These are phyloP conservation scores for Entomortierella parvispora DNA, from an alignment of 192 early-diverging fungal genomes.

Conservation along the genomic window DNA sequence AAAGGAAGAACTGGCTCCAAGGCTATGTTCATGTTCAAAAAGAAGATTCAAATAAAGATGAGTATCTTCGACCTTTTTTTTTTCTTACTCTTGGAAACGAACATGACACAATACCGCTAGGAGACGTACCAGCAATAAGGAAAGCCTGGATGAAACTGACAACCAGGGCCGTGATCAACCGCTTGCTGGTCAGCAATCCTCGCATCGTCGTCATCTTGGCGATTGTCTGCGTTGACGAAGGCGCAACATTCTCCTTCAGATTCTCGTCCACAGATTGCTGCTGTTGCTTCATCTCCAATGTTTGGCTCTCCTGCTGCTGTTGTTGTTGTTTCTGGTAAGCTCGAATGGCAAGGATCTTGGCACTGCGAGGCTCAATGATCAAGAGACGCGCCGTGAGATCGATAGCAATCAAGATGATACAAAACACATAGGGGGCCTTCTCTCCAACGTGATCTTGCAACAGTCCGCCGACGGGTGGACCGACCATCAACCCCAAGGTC, in stretches of 20 bases:
- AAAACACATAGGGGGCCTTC: conserved; percentile 57
- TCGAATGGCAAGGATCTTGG: conserved; percentile 44
- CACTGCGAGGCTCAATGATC: conserved; percentile 53
- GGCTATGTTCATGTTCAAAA: conserved; percentile 13
- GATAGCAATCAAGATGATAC: conserved; percentile 46
- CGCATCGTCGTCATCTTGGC: conserved; percentile 16
- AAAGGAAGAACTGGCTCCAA: conserved; percentile 54
- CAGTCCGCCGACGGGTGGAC: conserved; percentile 56
- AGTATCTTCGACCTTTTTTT: no score
- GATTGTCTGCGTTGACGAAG: not conserved
- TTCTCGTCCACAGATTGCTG: not conserved
- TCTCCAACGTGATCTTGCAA: conserved; percentile 51
- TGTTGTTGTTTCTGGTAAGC: conserved; percentile 10
- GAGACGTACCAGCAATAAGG: conserved; percentile 25
- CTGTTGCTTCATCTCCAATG: not conserved
- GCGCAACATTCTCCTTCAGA: not conserved
- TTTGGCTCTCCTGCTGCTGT: not conserved
- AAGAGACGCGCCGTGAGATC: conserved; percentile 53
- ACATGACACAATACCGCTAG: no score
- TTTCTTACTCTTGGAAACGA: no score
- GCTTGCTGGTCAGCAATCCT: conserved; percentile 22
- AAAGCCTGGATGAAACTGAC: conserved; percentile 40
- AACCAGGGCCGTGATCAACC: conserved; percentile 22
- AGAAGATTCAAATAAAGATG: conserved; percentile 10
- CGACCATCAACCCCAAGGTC: conserved; percentile 54